Base-by-base conservation (phyloP, 768 basidiomycete species). In the Russula emetica region DNA sequence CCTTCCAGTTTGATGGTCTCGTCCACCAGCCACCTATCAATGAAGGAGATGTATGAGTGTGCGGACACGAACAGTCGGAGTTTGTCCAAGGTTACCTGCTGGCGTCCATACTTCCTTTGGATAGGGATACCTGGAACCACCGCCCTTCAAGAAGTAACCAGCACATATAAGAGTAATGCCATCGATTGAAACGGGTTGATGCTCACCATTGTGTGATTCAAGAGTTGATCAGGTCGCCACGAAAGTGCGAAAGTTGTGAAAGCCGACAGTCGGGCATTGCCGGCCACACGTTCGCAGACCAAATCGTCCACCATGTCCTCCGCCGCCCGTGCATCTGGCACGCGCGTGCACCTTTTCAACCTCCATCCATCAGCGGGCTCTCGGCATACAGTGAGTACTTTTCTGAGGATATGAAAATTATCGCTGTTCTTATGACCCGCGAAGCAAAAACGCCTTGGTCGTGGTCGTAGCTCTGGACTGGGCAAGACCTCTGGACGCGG, bases 81-180 rank as follows among this genome's bases (percentile, higher is more conserved):
- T 34, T 38, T n/a, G 42, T n/a, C 58, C 38, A 22, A 76, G 75
- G 66, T 58, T 58, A 92, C 92, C 92, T 68, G 94, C 82, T 72
- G 95, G 94, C 26, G 93, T 88, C 92, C 93, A 98, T 60, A 97
- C 94, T 72, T 90, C 83, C 80, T 94, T 95, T 36, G 93, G 94
- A 74, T 88, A 97, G 10, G 94, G 92, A 81, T 92, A 97, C 77
- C 92, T 86, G 60, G 78, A 83, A 66, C 89, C 90, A 76, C 90
- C 90, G 52, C 90, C 90, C 90, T 92, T 61, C 14, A 54, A 18
- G 20, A 42, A 18, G 42, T 1, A 52, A n/a, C 32, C 14, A 45
- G 42, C 14, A n/a, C 13, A 42, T 3, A 42, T 55, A 45, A 64
- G 45, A 40, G 8, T 49, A 5, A n/a, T 42, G 11, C 38, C 28